A percentile compares a stretch with the other conserved stretches of the same genome.
Evolutionary conservation across 2,329 filamentous ascomycete genomes (phyloP).

Genomic region (Aspergillus novofumigatus): DNA sequence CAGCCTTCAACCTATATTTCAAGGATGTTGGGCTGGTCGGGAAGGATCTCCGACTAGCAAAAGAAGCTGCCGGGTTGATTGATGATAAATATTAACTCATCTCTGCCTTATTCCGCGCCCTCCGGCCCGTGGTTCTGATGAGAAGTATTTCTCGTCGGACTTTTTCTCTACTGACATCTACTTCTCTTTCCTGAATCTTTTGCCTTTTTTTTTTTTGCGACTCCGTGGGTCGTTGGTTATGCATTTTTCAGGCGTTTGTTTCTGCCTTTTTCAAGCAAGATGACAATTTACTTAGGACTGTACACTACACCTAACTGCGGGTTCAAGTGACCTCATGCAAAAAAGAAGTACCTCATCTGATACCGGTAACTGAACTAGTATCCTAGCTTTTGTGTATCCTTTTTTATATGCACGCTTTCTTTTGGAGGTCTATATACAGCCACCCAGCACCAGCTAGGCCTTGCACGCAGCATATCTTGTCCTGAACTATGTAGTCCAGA

Average conservation of each 20-base stretch:
- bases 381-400: background rate
- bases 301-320: background rate
- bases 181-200: slow-evolving; percentile 6
- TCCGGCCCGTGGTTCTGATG: slow-evolving; percentile 8
- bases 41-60: slow-evolving; percentile 69
- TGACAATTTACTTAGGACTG: background rate
- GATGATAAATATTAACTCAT: slow-evolving; percentile 12
- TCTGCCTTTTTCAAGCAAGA: background rate
- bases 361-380: background rate
- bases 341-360: background rate
- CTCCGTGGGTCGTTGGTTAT: slow-evolving; percentile 9
- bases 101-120: background rate
- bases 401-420: background rate
- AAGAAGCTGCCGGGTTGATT: slow-evolving; percentile 51
- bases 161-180: background rate
- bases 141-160: slow-evolving; percentile 9
- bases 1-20: slow-evolving; percentile 70
- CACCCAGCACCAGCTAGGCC: background rate
- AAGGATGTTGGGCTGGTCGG: slow-evolving; percentile 64
- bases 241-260: slow-evolving; percentile 26
- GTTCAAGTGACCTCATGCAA: background rate
- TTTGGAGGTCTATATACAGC: background rate
- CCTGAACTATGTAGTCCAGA: background rate
- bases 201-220: background rate
- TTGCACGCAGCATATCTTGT: background rate